A percentile compares a stretch with the other conserved stretches of the same genome.
Evolutionary conservation across 441 rosid species (phyloP).

Genomic region (Bruguiera hainesii): DNA sequence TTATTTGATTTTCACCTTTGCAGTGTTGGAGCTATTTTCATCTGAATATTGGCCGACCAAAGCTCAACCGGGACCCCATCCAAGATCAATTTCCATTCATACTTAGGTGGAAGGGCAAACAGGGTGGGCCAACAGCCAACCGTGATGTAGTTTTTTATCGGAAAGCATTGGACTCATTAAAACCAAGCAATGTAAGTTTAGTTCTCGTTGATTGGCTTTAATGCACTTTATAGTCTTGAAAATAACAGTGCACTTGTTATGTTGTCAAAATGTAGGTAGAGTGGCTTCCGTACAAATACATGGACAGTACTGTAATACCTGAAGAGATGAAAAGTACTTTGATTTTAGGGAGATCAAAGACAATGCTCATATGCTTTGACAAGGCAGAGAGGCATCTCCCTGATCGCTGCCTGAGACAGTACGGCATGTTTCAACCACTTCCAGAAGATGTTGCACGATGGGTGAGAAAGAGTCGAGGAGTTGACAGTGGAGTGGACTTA

Average conservation of each 20-base stretch:
- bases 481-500: constrained; percentile 93
- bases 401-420: constrained; percentile 91
- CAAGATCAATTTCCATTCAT: constrained; percentile 90
- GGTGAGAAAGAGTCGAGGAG: constrained; percentile 96
- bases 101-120: constrained; percentile 93
- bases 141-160: constrained; percentile 90
- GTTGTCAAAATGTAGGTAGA: constrained; percentile 50
- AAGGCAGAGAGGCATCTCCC: constrained; percentile 99
- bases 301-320: constrained; percentile 72
- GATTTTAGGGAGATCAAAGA: constrained; percentile 85
- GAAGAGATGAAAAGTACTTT: constrained; percentile 55
- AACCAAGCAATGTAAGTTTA: constrained; percentile 63
- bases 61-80: constrained; percentile 77
- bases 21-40: constrained; percentile 99
- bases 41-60: constrained; percentile 83
- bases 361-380: constrained; percentile 96
- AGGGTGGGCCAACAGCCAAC: constrained; percentile 92
- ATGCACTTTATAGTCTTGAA: constrained; percentile 12
- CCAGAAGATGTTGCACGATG: constrained; percentile 90
- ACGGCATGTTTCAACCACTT: constrained; percentile 68
- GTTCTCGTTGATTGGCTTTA: constrained; percentile 7
- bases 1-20: constrained; percentile 26
- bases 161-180: constrained; percentile 74
- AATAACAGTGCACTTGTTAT: constrained; percentile 8
- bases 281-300: constrained; percentile 83